Conservation (phyloP, 2,329 filamentous ascomycete genomes). For the Pseudogymnoascus sp. region DNA sequence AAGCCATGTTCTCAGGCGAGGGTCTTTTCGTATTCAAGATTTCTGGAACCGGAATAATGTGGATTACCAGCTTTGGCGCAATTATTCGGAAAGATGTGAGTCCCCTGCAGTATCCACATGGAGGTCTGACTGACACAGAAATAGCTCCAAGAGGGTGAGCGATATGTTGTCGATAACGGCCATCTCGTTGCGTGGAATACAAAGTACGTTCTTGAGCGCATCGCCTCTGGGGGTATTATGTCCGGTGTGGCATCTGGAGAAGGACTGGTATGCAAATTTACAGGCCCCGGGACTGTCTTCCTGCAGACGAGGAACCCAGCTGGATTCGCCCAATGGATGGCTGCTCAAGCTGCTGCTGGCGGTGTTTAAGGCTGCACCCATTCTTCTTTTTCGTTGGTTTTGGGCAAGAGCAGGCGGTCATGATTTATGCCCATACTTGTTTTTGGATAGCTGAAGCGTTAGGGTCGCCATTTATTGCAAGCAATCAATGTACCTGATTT, state of each 20-base stretch:
- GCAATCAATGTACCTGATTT: slow-evolving; percentile 5
- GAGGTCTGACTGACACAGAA: slow-evolving; percentile 12
- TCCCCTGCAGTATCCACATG: slow-evolving; percentile 16
- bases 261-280: slow-evolving; percentile 90
- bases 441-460: background rate
- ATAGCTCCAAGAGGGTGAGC: slow-evolving; percentile 58
- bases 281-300: slow-evolving; percentile 81
- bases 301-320: slow-evolving; percentile 84
- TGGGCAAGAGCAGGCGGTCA: background rate
- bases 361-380: background rate
- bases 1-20: slow-evolving; percentile 90
- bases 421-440: background rate
- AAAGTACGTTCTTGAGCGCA: slow-evolving; percentile 83
- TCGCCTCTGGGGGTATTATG: slow-evolving; percentile 86
- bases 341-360: slow-evolving; percentile 18
- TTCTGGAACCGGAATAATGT: slow-evolving; percentile 69
- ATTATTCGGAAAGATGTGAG: slow-evolving; percentile 89
- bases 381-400: background rate
- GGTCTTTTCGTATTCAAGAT: slow-evolving; percentile 88
- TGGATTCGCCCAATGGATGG: slow-evolving; percentile 31
- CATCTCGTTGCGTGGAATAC: slow-evolving; percentile 96
- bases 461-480: background rate
- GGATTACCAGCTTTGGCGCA: slow-evolving; percentile 88
- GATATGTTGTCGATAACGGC: slow-evolving; percentile 87
- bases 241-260: slow-evolving; percentile 75